Evolutionary conservation across 148 eudicot genomes (phyloP).

Genomic region (Amaranthus palmeri): DNA sequence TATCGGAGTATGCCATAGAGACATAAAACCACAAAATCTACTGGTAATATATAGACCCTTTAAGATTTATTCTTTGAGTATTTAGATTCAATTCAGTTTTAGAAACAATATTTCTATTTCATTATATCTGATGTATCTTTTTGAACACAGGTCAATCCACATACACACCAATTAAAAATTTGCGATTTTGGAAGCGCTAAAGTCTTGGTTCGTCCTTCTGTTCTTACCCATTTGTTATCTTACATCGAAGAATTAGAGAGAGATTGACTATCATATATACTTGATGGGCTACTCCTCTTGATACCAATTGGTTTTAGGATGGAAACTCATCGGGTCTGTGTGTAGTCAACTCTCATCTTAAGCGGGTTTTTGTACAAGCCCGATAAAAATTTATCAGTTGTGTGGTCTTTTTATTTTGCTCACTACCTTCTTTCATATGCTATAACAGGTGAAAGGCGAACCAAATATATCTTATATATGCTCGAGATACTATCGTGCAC

Average conservation of each 20-base stretch:
- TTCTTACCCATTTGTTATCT: neutral
- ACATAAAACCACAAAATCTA: conserved; percentile 70
- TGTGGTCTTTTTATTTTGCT: neutral
- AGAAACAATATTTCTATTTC: neutral
- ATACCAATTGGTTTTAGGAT: too few relatives aligned
- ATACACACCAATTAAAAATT: conserved; percentile 73
- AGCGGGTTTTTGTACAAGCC: too few relatives aligned
- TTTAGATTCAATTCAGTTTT: neutral
- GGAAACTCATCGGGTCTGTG: too few relatives aligned
- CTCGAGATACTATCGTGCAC: conserved; percentile 89
- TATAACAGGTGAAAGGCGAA: conserved; percentile 77
- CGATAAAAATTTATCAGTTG: too few relatives aligned
- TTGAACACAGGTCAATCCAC: conserved; percentile 66
- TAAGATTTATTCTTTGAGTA: neutral
- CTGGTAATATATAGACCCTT: conserved; percentile 31
- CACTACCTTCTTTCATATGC: neutral
- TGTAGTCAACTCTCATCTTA: too few relatives aligned
- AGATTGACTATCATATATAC: too few relatives aligned
- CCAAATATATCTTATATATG: conserved; percentile 90
- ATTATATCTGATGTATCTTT: conserved; percentile 1
- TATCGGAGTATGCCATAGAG: conserved; percentile 70
- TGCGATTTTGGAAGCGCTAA: conserved; percentile 97
- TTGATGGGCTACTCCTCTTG: too few relatives aligned
- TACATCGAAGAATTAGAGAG: too few relatives aligned
- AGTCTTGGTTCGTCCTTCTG: conserved; percentile 53